These are phyloP conservation scores for Daldinia grandis DNA, from an alignment of 495 filamentous ascomycete genomes.

Conservation along the genomic window DNA sequence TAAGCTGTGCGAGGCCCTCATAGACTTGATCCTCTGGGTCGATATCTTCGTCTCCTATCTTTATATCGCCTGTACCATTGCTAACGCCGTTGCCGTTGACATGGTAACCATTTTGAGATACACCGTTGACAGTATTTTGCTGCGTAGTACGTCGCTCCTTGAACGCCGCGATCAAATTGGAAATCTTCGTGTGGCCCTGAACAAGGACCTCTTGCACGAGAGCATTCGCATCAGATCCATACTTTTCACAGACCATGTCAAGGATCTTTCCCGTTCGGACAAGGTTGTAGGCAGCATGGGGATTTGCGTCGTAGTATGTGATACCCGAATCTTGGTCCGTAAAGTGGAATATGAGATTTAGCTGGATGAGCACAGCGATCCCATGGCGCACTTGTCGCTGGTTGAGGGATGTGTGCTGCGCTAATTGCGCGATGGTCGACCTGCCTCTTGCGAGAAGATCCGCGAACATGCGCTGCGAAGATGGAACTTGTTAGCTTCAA, in stretches of 20 bases:
- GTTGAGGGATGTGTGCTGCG: conserved; percentile 71
- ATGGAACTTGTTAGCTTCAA: conserved; percentile 26
- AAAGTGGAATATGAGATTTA: conserved; percentile 82
- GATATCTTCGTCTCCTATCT: conserved; percentile 32
- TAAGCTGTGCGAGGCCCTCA: conserved; percentile 53
- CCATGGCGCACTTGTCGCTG: conserved; percentile 76
- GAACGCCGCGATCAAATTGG: conserved; percentile 67
- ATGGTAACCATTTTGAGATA: conserved; percentile 30
- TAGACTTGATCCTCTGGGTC: conserved; percentile 49
- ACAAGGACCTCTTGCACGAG: conserved; percentile 78
- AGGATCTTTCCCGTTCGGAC: conserved; percentile 84
- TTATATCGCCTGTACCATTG: conserved; percentile 29
- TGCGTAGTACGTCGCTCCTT: conserved; percentile 48
- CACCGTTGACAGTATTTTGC: conserved; percentile 31
- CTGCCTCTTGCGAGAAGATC: conserved; percentile 79
- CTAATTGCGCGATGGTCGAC: conserved; percentile 71
- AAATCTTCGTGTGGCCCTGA: conserved; percentile 78
- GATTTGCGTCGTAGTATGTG: conserved; percentile 83
- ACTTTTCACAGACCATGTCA: conserved; percentile 71
- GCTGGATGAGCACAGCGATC: conserved; percentile 83
- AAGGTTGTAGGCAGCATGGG: conserved; percentile 77
- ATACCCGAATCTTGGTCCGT: conserved; percentile 66
- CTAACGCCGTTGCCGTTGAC: conserved; percentile 18
- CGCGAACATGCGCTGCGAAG: conserved; percentile 75
- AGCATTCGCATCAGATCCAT: conserved; percentile 72